phyloP scores from a whole-genome alignment of 257 asterid genomes.

The Plectranthus barbatus region DNA sequence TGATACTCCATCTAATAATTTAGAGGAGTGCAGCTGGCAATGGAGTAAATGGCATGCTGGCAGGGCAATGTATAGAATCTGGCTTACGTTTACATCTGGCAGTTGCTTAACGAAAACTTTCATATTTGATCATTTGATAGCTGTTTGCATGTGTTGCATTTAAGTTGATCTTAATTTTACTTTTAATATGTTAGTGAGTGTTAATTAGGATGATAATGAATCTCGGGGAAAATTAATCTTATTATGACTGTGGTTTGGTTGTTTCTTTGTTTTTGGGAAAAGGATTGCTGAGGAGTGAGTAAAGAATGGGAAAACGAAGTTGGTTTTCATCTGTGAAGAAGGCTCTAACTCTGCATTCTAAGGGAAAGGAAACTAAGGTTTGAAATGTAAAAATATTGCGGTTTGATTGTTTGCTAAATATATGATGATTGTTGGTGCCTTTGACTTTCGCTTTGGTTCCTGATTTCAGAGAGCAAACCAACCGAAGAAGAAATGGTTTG shows the following conservation, averaged over 20 bases:
- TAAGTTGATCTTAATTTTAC: not conserved
- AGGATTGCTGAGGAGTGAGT: conserved; percentile 15
- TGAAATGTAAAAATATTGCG: not conserved
- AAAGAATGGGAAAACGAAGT: conserved; percentile 64
- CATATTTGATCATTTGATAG: not conserved
- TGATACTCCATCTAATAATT: conserved; percentile 4
- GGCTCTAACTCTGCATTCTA: conserved; percentile 63
- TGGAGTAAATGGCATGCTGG: not conserved
- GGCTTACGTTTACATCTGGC: not conserved
- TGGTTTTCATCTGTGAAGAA: conserved; percentile 88
- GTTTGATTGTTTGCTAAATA: not conserved
- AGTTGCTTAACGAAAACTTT: not conserved
- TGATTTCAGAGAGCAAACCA: conserved; percentile 41
- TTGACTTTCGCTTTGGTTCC: not conserved
- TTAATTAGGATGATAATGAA: not conserved
- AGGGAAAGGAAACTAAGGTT: conserved; percentile 46
- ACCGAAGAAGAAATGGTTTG: conserved; percentile 42
- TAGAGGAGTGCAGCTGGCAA: not conserved
- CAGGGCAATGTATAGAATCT: not conserved
- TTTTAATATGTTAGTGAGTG: not conserved
- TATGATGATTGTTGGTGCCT: too few relatives aligned
- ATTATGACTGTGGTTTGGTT: not conserved
- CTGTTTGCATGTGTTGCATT: not conserved
- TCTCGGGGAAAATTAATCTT: not conserved
- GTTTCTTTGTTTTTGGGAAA: conserved; percentile 1